phyloP scores from a whole-genome alignment of 352 stramenopile species.

The Globisporangium solare region DNA sequence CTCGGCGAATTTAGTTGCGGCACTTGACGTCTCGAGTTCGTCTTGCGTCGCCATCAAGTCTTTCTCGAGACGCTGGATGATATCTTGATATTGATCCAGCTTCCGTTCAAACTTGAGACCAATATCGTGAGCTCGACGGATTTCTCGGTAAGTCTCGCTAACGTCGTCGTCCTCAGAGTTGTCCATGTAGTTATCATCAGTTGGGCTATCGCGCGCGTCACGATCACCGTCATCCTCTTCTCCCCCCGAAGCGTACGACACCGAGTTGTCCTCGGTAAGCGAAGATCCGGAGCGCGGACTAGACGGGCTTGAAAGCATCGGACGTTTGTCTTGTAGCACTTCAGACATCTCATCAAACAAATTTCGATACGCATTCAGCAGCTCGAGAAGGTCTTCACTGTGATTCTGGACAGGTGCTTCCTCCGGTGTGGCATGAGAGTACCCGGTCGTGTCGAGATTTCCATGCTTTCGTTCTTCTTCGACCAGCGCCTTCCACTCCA shows the following conservation, averaged over 20 bases:
- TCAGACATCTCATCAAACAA: slow-evolving; percentile 59
- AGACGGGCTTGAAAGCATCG: slow-evolving; percentile 30
- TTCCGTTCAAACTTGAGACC: slow-evolving; percentile 57
- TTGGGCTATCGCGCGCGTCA: slow-evolving; percentile 20
- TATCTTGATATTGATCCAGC: slow-evolving; percentile 70
- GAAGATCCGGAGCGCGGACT: slow-evolving; percentile 63
- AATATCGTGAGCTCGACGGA: slow-evolving; percentile 53
- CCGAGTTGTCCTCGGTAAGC: slow-evolving; percentile 58
- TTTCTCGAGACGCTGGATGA: slow-evolving; percentile 67
- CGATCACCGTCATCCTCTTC: slow-evolving; percentile 25
- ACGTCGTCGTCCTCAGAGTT: slow-evolving; percentile 32
- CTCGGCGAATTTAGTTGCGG: slow-evolving; percentile 75
- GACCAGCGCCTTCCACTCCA: slow-evolving; percentile 71
- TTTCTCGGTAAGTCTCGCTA: slow-evolving; percentile 43
- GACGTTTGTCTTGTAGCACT: slow-evolving; percentile 48
- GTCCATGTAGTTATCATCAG: slow-evolving; percentile 37
- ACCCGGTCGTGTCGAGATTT: slow-evolving; percentile 20
- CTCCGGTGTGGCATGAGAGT: slow-evolving; percentile 7
- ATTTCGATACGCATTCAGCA: slow-evolving; percentile 66
- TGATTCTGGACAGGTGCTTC: slow-evolving; percentile 13
- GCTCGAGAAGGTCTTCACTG: slow-evolving; percentile 46
- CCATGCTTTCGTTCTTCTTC: slow-evolving; percentile 38
- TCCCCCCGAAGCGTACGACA: slow-evolving; percentile 48
- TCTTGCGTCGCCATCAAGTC: slow-evolving; percentile 55
- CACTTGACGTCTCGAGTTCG: slow-evolving; percentile 74